These are phyloP conservation scores for Penicillium sp. DNA, from an alignment of 2,329 filamentous ascomycete genomes.

Conservation along the genomic window DNA sequence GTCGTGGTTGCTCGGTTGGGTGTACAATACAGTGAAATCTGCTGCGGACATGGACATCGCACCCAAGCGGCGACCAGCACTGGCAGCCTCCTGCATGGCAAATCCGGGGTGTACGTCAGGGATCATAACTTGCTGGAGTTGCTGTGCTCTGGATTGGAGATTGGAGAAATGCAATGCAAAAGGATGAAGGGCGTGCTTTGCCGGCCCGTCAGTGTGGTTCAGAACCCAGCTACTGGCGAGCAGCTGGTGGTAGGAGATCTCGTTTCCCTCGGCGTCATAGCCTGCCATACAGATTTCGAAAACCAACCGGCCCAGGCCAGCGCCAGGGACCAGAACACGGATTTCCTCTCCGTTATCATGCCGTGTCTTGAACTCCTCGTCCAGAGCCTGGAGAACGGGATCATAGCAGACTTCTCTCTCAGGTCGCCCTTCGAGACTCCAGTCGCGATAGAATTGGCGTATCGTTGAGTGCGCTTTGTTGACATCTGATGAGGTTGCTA, in stretches of 20 bases:
- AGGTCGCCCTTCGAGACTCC: slow-evolving; percentile 72
- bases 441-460: slow-evolving; percentile 92
- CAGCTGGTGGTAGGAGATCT: slow-evolving; percentile 97
- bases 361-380: slow-evolving; percentile 44
- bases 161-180: slow-evolving; percentile 91
- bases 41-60: slow-evolving; percentile 90
- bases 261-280: slow-evolving; percentile 79
- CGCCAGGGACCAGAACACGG: slow-evolving; percentile 80
- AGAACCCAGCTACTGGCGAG: slow-evolving; percentile 68
- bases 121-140: slow-evolving; percentile 70
- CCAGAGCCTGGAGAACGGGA: slow-evolving; percentile 68
- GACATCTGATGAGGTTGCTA: slow-evolving; percentile 71
- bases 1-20: slow-evolving; percentile 58
- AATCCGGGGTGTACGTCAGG: slow-evolving; percentile 76
- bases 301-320: slow-evolving; percentile 82
- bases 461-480: slow-evolving; percentile 92
- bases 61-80: slow-evolving; percentile 48
- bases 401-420: slow-evolving; percentile 78
- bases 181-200: slow-evolving; percentile 73
- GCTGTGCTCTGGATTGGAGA: slow-evolving; percentile 69
- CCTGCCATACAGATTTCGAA: slow-evolving; percentile 78
- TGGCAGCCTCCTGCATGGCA: slow-evolving; percentile 47
- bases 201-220: slow-evolving; percentile 55
- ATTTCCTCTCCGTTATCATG: slow-evolving; percentile 46
- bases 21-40: slow-evolving; percentile 88